Conservation (phyloP, 176 grass and related monocot genomes). For the Triticum urartu region DNA sequence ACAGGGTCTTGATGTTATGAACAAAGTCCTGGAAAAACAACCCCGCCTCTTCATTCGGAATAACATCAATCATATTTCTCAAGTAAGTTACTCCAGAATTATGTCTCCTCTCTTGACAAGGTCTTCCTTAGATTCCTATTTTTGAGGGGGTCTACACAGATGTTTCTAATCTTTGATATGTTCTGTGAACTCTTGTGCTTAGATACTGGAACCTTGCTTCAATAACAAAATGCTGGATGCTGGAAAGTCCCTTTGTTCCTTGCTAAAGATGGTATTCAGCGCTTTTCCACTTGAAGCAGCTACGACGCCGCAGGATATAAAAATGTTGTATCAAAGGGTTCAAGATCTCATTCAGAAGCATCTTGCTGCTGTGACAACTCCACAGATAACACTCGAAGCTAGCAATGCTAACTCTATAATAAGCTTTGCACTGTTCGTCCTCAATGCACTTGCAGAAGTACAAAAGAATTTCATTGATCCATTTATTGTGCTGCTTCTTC, state of each 20-base stretch:
- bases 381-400: slow-evolving; percentile 83
- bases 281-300: slow-evolving; percentile 92
- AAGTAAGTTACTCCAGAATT: slow-evolving; percentile 51
- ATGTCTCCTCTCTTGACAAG: slow-evolving; percentile 18
- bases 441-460: slow-evolving; percentile 84
- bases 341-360: slow-evolving; percentile 85
- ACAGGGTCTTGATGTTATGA: slow-evolving; percentile 99
- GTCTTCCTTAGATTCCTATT: slow-evolving; percentile 4
- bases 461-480: slow-evolving; percentile 90
- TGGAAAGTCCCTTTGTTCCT: slow-evolving; percentile 91
- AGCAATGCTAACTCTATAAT: slow-evolving; percentile 84
- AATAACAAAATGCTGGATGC: slow-evolving; percentile 92
- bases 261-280: slow-evolving; percentile 94
- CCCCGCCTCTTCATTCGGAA: slow-evolving; percentile 94
- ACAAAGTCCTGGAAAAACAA: slow-evolving; percentile 98
- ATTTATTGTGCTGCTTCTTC: slow-evolving; percentile 79
- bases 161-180: slow-evolving; percentile 22
- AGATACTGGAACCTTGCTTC: slow-evolving; percentile 98
- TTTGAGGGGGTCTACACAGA: background rate
- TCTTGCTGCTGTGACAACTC: slow-evolving; percentile 76
- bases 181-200: slow-evolving; percentile 15
- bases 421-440: slow-evolving; percentile 81
- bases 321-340: slow-evolving; percentile 75
- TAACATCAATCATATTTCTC: slow-evolving; percentile 98
- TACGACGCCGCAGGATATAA: slow-evolving; percentile 85